Evolutionary conservation across 257 asterid species (phyloP).

Genomic region (Plectranthus barbatus): DNA sequence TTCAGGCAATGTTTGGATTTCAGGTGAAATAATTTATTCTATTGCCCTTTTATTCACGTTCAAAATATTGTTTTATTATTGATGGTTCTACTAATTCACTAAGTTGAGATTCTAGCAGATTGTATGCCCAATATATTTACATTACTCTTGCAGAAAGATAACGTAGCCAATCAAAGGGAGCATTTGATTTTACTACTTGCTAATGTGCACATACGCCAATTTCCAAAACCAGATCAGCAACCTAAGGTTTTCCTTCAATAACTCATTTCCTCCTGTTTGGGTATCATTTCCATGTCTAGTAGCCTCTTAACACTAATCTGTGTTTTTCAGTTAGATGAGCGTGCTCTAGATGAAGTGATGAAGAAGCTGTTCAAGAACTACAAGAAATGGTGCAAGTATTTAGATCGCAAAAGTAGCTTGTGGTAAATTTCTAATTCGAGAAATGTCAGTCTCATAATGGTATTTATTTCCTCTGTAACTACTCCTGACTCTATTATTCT

Average conservation of each 20-base stretch:
- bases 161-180: slow-evolving; percentile 91
- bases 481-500: neutral
- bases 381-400: slow-evolving; percentile 98
- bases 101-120: neutral
- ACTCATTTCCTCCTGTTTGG: neutral
- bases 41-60: neutral
- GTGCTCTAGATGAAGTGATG: slow-evolving; percentile 95
- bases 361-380: slow-evolving; percentile 94
- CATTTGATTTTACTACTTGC: slow-evolving; percentile 96
- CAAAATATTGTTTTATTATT: neutral
- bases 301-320: neutral
- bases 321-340: slow-evolving; percentile 75
- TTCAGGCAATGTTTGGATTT: slow-evolving; percentile 97
- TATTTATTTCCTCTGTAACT: neutral
- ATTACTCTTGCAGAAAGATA: slow-evolving; percentile 71
- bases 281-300: neutral
- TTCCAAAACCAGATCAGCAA: slow-evolving; percentile 97
- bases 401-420: slow-evolving; percentile 90
- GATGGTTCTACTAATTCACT: neutral
- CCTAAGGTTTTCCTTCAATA: slow-evolving; percentile 58
- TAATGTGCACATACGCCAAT: slow-evolving; percentile 91
- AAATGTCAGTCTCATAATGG: neutral
- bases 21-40: slow-evolving; percentile 44
- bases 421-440: slow-evolving; percentile 30
- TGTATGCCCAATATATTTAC: neutral